Percentiles rank a stretch among this genome's conserved stretches.
Conservation (phyloP, 148 eudicot species). For the Camellia japonica region DNA sequence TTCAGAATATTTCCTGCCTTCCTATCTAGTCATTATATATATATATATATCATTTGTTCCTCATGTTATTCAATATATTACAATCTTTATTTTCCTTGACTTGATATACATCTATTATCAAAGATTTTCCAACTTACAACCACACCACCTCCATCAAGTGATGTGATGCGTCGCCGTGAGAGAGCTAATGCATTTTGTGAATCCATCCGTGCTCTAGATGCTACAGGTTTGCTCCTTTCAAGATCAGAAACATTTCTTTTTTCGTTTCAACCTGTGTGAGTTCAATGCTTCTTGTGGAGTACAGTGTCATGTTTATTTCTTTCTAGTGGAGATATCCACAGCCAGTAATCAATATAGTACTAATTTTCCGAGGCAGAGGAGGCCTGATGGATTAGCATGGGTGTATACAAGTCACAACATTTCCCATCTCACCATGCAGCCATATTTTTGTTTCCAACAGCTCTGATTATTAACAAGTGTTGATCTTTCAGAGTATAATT, state of each 20-base stretch:
- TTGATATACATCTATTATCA: slow-evolving; percentile 69
- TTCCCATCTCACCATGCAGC: not conserved
- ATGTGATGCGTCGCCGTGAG: slow-evolving; percentile 79
- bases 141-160: slow-evolving; percentile 54
- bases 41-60: slow-evolving; percentile 2
- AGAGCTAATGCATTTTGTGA: slow-evolving; percentile 95
- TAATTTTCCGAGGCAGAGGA: not conserved
- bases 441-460: not conserved
- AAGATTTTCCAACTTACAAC: slow-evolving; percentile 83
- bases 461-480: not conserved
- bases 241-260: not conserved
- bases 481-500: not conserved
- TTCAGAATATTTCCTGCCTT: not conserved
- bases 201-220: slow-evolving; percentile 96
- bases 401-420: not conserved
- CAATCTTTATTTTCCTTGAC: slow-evolving; percentile 57
- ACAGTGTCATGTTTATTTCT: not conserved
- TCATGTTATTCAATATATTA: not conserved
- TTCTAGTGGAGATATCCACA: too few species aligned
- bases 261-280: not conserved
- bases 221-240: slow-evolving; percentile 66
- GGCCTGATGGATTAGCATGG: slow-evolving; percentile 3
- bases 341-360: not conserved
- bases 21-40: not conserved
- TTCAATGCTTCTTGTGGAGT: not conserved